Percentiles rank a stretch among this genome's conserved stretches.
phyloP scores from a whole-genome alignment of 352 stramenopile genomes.

The Globisporangium spinosum region DNA sequence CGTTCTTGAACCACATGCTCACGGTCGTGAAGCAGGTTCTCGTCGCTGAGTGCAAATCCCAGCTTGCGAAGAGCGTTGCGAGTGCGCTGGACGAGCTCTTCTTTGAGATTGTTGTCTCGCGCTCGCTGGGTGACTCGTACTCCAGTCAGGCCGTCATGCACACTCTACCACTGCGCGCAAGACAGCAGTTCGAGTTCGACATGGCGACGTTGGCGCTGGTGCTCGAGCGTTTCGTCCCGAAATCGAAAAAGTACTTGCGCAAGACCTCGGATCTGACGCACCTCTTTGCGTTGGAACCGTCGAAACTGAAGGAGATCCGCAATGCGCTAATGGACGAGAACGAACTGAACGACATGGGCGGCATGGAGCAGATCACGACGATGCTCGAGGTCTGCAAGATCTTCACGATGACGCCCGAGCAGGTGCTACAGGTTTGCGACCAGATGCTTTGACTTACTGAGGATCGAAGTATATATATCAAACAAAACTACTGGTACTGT shows the following conservation, averaged over 20 bases:
- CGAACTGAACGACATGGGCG: background rate
- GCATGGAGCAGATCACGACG: slow-evolving; percentile 59
- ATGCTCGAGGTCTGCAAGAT: slow-evolving; percentile 68
- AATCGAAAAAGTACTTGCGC: slow-evolving; percentile 37
- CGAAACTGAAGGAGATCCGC: slow-evolving; percentile 40
- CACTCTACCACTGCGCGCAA: slow-evolving; percentile 21
- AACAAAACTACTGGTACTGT: too few relatives aligned
- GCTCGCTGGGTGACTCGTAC: slow-evolving; percentile 17
- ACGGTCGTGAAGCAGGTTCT: slow-evolving; percentile 23
- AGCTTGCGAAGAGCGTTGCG: slow-evolving; percentile 35
- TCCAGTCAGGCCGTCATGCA: background rate
- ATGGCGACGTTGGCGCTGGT: slow-evolving; percentile 31
- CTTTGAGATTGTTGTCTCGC: slow-evolving; percentile 19
- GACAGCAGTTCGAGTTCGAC: slow-evolving; percentile 41
- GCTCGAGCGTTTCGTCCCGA: slow-evolving; percentile 29
- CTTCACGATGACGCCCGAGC: slow-evolving; percentile 36
- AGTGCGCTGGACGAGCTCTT: slow-evolving; percentile 34
- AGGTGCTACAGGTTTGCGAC: slow-evolving; percentile 27
- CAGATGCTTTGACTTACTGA: background rate
- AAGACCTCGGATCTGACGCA: slow-evolving; percentile 41
- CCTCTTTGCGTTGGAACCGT: slow-evolving; percentile 37
- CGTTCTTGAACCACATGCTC: slow-evolving; percentile 27
- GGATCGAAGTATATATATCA: too few relatives aligned
- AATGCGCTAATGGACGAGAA: slow-evolving; percentile 32
- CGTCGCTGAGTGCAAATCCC: slow-evolving; percentile 23